These are phyloP conservation scores for Sphaerulina musiva DNA, from an alignment of 2,329 filamentous ascomycete species.

Conservation along the genomic window DNA sequence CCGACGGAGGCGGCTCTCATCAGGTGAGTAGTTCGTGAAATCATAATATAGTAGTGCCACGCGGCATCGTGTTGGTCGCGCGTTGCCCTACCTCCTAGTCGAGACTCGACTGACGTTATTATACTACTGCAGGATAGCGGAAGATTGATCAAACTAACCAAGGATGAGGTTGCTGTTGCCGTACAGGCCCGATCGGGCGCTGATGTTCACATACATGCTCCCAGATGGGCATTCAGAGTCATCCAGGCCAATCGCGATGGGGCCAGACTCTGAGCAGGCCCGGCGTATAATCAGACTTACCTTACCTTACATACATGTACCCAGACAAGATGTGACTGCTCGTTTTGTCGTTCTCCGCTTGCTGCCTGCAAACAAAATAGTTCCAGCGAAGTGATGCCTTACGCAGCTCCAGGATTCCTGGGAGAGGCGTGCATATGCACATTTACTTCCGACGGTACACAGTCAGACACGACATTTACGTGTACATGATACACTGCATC, in stretches of 20 bases:
- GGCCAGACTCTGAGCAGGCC: slow-evolving; percentile 26
- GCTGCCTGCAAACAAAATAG: too few species aligned
- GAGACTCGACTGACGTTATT: neutral
- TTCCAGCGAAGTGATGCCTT: slow-evolving; percentile 2
- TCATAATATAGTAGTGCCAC: neutral
- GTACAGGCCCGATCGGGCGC: slow-evolving; percentile 38
- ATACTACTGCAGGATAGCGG: slow-evolving; percentile 44
- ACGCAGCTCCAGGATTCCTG: slow-evolving; percentile 17
- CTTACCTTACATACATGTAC: too few species aligned
- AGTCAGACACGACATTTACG: slow-evolving; percentile 13
- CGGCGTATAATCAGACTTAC: too few species aligned
- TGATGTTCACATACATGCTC: slow-evolving; percentile 54
- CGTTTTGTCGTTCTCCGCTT: too few species aligned
- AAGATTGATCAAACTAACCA: slow-evolving; percentile 47
- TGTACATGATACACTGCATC: slow-evolving; percentile 2
- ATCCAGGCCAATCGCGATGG: slow-evolving; percentile 22
- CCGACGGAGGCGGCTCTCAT: slow-evolving; percentile 53
- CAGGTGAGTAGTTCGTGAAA: slow-evolving; percentile 27
- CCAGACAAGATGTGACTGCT: too few species aligned
- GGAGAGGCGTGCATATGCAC: slow-evolving; percentile 8
- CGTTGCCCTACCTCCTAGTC: neutral
- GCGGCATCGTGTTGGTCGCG: too few species aligned
- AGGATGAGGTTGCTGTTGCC: slow-evolving; percentile 54
- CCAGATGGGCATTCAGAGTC: slow-evolving; percentile 54
- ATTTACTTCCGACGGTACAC: slow-evolving; percentile 12